Percentiles rank a stretch among this genome's conserved stretches.
Conservation (phyloP, 225 moss, liverwort and hornwort genomes). For the Pleurozium schreberi region DNA sequence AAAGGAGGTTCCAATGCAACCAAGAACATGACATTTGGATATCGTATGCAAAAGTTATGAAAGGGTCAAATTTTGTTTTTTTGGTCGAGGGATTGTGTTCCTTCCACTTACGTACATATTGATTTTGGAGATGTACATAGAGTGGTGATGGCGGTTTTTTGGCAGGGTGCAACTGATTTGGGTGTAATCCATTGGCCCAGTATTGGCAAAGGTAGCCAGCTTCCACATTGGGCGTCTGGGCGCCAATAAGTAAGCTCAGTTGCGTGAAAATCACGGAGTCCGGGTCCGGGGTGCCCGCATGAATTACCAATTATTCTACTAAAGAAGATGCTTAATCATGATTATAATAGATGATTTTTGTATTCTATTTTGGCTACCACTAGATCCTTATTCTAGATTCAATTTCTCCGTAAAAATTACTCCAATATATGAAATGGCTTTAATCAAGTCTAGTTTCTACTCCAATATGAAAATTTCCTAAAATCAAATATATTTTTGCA, state of each 20-base stretch:
- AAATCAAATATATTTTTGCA: too few species aligned
- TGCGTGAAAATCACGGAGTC: too few species aligned
- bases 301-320: accelerated
- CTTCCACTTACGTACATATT: neutral
- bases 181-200: too few species aligned
- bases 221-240: neutral
- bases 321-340: neutral
- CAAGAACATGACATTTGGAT: neutral
- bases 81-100: accelerated
- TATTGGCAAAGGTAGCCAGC: neutral
- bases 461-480: neutral
- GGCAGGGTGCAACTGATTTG: neutral
- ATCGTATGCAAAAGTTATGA: neutral
- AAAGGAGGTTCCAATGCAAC: neutral
- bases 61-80: neutral
- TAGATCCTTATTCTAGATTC: neutral
- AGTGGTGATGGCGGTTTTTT: neutral
- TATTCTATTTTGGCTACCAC: neutral
- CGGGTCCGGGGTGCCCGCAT: too few species aligned
- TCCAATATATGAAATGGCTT: neutral
- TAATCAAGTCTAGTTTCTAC: neutral
- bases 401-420: neutral
- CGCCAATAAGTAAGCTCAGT: neutral
- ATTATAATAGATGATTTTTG: neutral
- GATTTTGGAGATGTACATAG: neutral